These are phyloP conservation scores for Stellera chamaejasme DNA, from an alignment of 345 rosid genomes.

Conservation along the genomic window DNA sequence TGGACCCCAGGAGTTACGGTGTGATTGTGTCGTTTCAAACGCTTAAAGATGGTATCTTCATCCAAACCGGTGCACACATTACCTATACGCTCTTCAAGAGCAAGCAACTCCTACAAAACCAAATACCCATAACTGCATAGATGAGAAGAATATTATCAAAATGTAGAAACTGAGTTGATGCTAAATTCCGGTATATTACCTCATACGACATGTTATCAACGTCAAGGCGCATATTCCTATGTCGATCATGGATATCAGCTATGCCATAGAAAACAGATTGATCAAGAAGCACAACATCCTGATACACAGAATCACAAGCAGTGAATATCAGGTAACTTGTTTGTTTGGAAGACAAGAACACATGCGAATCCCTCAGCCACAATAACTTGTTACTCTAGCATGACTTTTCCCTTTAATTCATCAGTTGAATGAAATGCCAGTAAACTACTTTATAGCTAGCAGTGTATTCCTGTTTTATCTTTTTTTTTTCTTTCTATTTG, in stretches of 20 bases:
- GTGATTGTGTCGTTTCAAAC: constrained; percentile 35
- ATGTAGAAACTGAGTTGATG: neutral
- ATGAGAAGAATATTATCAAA: neutral
- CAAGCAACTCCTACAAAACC: constrained; percentile 50
- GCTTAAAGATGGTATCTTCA: constrained; percentile 45
- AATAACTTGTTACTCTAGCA: neutral
- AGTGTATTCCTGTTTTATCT: too few relatives aligned
- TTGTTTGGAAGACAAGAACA: neutral
- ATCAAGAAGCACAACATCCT: constrained; percentile 75
- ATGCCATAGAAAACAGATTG: constrained; percentile 51
- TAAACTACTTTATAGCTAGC: too few relatives aligned
- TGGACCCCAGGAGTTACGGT: constrained; percentile 7
- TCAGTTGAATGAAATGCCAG: too few relatives aligned
- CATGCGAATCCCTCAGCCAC: neutral
- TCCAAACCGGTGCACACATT: constrained; percentile 72
- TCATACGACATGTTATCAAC: constrained; percentile 92
- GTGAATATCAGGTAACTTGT: constrained; percentile 3
- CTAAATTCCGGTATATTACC: constrained; percentile 26
- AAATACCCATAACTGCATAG: constrained; percentile 5
- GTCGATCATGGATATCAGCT: constrained; percentile 59
- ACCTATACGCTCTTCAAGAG: constrained; percentile 78
- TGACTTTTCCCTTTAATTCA: neutral
- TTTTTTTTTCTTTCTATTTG: too few relatives aligned
- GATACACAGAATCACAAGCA: constrained; percentile 9
- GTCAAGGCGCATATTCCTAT: constrained; percentile 85